Evolutionary conservation across 345 rosid species (phyloP).

Genomic region (Populus simonii): DNA sequence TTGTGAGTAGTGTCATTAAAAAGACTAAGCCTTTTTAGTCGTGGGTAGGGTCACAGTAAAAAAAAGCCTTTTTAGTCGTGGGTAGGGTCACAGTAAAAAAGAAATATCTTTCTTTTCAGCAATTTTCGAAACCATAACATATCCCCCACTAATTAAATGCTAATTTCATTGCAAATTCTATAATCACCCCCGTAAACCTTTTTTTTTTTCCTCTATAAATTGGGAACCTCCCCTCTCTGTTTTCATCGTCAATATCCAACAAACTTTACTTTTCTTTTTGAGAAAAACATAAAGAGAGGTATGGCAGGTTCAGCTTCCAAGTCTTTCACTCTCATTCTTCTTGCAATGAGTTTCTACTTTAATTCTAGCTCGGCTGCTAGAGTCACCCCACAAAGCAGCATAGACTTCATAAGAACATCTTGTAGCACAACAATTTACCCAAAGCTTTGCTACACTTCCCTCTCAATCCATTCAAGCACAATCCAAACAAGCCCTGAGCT

Average conservation of each 20-base stretch:
- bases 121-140: too few species aligned
- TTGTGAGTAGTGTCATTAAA: too few species aligned
- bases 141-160: not conserved
- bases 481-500: constrained; percentile 70
- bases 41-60: too few species aligned
- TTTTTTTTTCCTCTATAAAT: constrained; percentile 23
- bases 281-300: not conserved
- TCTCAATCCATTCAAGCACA: constrained; percentile 43
- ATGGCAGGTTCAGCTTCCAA: constrained; percentile 21
- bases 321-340: constrained; percentile 8
- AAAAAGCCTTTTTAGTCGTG: too few species aligned
- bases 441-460: constrained; percentile 56
- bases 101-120: too few species aligned
- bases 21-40: too few species aligned
- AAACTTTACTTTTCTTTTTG: not conserved
- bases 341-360: constrained; percentile 13
- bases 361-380: constrained; percentile 28
- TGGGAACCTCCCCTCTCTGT: not conserved
- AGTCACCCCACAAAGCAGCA: constrained; percentile 20
- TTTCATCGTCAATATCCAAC: constrained; percentile 14
- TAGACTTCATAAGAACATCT: constrained; percentile 56
- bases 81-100: too few species aligned
- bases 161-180: not conserved
- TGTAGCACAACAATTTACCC: constrained; percentile 65
- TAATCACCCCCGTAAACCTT: not conserved